Evolutionary conservation across 352 stramenopile species (phyloP), one percentile per base, ranked within the genome.

Genomic region (Phytophthora chlamydospora): DNA sequence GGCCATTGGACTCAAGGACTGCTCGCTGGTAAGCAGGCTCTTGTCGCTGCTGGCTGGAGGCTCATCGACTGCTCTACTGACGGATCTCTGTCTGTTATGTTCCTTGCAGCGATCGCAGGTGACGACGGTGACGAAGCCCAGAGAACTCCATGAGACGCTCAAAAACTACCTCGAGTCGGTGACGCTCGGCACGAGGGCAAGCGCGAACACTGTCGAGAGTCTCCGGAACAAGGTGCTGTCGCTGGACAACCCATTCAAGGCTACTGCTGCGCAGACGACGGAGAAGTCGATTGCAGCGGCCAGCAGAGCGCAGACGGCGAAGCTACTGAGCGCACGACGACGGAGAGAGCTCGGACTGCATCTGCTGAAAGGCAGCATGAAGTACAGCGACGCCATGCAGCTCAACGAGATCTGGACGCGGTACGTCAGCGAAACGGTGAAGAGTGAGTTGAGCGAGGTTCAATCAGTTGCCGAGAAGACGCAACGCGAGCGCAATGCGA

Each of bases 171-270:
- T 90, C 29, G 52, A 58, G 45, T 51, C 53, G 13, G 63, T 73
- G 33, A 76, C 66, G 6, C 35, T 68, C 6, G 58, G 42, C 35
- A 65, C 61, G 7, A 56, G 27, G 41, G 36, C 62, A 41, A 35
- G 54, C 3, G 58, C 42, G 5, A 65, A 39, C 4, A 63, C 72
- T 36, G 66, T 77, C 14, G 70, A 83, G 17, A 84, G 83, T 62
- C 75, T 93, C 46, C 87, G 88, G 66, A 90, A 88, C 70, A 93
- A 93, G 63, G 77, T 91, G 40, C 51, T 93, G 55, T 83, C 88
- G 42, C 66, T 93, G 48, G 84, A 93, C 46, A 93, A 93, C 27
- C 84, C 84, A 1, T 64, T 90, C 17, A 87, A 83, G 33, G 67
- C 56, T 6, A 74, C 71, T 17, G 65, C 76, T 33, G 56, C 64